Conservation (phyloP, 495 filamentous ascomycete genomes). For the Penicillium longicatenatum region DNA sequence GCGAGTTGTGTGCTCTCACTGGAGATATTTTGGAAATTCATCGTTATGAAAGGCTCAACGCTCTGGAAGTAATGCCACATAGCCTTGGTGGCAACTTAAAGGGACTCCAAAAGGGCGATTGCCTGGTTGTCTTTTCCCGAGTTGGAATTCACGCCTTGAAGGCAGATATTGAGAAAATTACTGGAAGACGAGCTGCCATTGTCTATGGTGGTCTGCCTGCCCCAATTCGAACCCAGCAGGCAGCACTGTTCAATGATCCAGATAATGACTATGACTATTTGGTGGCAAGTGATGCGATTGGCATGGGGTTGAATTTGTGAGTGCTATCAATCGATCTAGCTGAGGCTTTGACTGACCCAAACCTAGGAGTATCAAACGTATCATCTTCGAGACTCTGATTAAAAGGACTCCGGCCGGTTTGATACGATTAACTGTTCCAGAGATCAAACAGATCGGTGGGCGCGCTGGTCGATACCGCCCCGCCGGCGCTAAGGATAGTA, state of each 20-base stretch:
- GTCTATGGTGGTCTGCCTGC: conserved; percentile 93
- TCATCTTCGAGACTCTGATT: conserved; percentile 77
- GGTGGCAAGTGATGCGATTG: conserved; percentile 93
- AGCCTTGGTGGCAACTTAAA: conserved; percentile 64
- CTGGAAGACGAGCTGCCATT: conserved; percentile 79
- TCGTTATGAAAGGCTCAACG: conserved; percentile 79
- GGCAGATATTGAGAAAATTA: conserved; percentile 69
- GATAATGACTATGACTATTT: conserved; percentile 93
- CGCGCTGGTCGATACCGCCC: conserved; percentile 88
- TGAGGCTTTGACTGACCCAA: conserved; percentile 7
- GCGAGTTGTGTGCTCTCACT: conserved; percentile 72
- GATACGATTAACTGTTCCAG: conserved; percentile 62
- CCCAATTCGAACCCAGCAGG: conserved; percentile 89
- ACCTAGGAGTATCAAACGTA: conserved; percentile 75
- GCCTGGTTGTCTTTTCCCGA: conserved; percentile 82
- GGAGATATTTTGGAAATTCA: conserved; percentile 84
- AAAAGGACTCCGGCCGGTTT: conserved; percentile 63
- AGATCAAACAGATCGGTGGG: conserved; percentile 93
- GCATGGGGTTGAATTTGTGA: conserved; percentile 93
- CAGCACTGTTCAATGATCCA: conserved; percentile 88
- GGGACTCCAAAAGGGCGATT: conserved; percentile 84
- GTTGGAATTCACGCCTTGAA: conserved; percentile 81
- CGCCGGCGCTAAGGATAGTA: conserved; percentile 50
- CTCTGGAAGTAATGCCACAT: conserved; percentile 62
- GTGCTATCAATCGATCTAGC: conserved; percentile 16